These are phyloP conservation scores for Coniophora puteana DNA, from an alignment of 1,284 basidiomycete species.

Conservation along the genomic window DNA sequence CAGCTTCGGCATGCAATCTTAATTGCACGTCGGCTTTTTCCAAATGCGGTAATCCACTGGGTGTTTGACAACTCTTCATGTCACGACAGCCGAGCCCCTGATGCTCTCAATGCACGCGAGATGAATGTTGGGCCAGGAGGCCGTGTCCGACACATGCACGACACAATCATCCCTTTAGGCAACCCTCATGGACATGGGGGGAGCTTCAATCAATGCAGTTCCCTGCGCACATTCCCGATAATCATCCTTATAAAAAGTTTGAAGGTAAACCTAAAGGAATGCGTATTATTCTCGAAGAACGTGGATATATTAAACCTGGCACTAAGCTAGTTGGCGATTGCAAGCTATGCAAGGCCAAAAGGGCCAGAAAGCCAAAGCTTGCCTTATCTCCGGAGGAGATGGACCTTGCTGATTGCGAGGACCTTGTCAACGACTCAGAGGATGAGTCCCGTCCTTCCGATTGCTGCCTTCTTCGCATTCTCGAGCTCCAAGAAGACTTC, in stretches of 20 bases:
- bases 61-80: constrained; percentile 9
- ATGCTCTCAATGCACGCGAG: constrained; percentile 9
- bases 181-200: constrained; percentile 3
- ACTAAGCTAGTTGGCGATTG: constrained; percentile 6
- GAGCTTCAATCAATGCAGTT: constrained; percentile 5
- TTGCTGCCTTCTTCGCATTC: not conserved
- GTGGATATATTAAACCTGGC: constrained; percentile 15
- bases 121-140: constrained; percentile 10
- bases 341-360: constrained; percentile 5
- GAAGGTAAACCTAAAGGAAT: constrained; percentile 34
- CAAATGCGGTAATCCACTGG: constrained; percentile 6
- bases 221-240: constrained; percentile 13
- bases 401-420: not conserved
- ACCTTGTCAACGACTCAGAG: not conserved
- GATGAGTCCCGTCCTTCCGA: not conserved
- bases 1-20: constrained; percentile 3
- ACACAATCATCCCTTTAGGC: constrained; percentile 1
- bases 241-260: constrained; percentile 13
- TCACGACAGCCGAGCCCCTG: constrained; percentile 3
- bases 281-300: constrained; percentile 27
- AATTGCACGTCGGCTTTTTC: constrained; percentile 6
- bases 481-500: not conserved
- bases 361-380: no score
- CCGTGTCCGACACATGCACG: constrained; percentile 1
- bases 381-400: constrained; percentile 2